Base-by-base conservation (phyloP, 2,329 filamentous ascomycete genomes). In the Tolypocladium album region DNA sequence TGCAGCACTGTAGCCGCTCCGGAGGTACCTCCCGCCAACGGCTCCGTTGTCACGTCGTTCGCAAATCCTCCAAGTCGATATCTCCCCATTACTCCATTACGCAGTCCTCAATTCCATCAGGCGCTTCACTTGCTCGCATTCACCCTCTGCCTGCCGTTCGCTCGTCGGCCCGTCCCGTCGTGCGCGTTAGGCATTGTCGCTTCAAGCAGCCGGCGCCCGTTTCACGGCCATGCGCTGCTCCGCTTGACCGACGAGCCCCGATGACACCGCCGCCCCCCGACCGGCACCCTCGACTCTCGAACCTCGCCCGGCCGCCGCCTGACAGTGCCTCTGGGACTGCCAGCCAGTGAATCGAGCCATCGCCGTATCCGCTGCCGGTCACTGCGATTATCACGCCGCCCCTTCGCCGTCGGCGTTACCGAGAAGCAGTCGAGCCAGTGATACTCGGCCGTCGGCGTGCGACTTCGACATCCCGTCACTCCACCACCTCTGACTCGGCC, bases 181-280 rank as follows among this genome's bases (percentile, higher is more conserved):
- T 42, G 38, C 38, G 40, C 38, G 15, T 31, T 20, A 27, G 20
- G 27, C 50, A n/a, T 53, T 34, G 31, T n/a, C 20, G 50, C 50
- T 55, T 38, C 22, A 43, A 57, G 39, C 31, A 43, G 27, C 15
- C 55, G 13, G n/a, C 43, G 55, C 38, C 55, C 55, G 31, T 27
- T 47, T n/a, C 39, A 31, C 47, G 57, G 58, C 55, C 55, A 57
- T 59, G 58, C 57, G 57, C 58, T 38, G 56, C 34, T 27, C 55
- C 47, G 60, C 53, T 24, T 59, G 60, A 61, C 38, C 53, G 57
- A 61, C 53, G 53, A 36, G 34, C 27, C 6, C 38, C 45, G 45
- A 60, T 56, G 57, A 52, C 39, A 58, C 42, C 42, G 38, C 57
- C 60, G 38, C 57, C 39, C 4, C 31, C 42, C 27, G 20, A 57